Evolutionary conservation across 2,329 filamentous ascomycete genomes (phyloP).

Genomic region (Epichloe gansuensis): DNA sequence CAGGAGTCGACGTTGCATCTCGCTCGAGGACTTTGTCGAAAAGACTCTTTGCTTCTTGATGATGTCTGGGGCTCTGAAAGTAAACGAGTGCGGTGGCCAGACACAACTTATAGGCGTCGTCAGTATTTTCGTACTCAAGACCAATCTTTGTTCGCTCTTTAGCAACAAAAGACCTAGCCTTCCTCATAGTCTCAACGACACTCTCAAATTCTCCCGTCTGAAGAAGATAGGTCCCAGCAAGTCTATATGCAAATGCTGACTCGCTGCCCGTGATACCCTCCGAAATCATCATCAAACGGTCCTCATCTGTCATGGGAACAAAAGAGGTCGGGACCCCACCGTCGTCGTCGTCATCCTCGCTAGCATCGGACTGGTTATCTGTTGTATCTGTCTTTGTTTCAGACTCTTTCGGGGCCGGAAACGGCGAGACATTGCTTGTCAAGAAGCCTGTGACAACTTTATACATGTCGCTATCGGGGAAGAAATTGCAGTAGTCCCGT

Average conservation of each 20-base stretch:
- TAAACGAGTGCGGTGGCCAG: constrained; percentile 83
- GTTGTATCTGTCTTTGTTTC: constrained; percentile 11
- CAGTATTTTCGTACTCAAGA: constrained; percentile 52
- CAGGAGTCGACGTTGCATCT: constrained; percentile 63
- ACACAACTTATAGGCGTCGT: constrained; percentile 61
- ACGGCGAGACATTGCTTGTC: constrained; percentile 73
- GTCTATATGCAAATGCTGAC: constrained; percentile 70
- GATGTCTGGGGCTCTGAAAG: constrained; percentile 80
- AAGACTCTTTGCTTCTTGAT: constrained; percentile 72
- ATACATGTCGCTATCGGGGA: constrained; percentile 70
- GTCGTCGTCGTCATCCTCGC: constrained; percentile 48
- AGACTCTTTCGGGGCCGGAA: constrained; percentile 33
- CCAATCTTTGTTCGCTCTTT: constrained; percentile 55
- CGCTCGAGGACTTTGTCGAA: constrained; percentile 72
- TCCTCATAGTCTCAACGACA: constrained; percentile 66
- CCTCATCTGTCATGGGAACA: constrained; percentile 56
- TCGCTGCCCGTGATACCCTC: constrained; percentile 54
- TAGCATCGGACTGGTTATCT: constrained; percentile 36
- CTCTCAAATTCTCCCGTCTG: constrained; percentile 75
- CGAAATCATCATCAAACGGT: constrained; percentile 68
- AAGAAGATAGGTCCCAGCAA: constrained; percentile 74
- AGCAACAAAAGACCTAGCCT: constrained; percentile 49
- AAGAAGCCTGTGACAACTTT: constrained; percentile 75
- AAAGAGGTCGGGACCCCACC: constrained; percentile 39
- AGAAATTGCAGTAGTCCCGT: constrained; percentile 67